Base-by-base conservation (phyloP, 805 yeast species). In the Candida multigemmis region DNA sequence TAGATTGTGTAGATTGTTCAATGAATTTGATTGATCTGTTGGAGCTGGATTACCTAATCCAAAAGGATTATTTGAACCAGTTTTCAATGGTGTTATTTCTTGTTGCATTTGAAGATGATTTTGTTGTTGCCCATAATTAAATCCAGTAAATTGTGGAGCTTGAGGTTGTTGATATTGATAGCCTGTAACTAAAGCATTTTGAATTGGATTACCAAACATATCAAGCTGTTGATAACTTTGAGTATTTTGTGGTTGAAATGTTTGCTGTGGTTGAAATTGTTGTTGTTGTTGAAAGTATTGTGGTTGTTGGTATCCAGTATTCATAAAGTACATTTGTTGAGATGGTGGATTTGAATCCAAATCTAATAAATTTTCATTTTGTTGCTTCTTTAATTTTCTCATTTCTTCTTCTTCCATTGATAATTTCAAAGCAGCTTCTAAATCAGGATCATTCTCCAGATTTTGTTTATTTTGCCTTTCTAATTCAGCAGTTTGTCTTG, bases 1-100 rank as follows among this genome's bases (percentile, higher is more conserved):
- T 12, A 17, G 19, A 17, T 17, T 32, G 35, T 18, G 43, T 20
- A 22, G 40, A 41, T 11, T 45, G 42, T 14, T 41, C 41, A 18
- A n/a, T n/a, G n/a, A n/a, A n/a, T n/a, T n/a, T n/a, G 37, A 33
- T 23, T 44, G 51, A 18, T 48, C 42, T 20, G 36, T 31, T 14
- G 38, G 27, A 18, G 40, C 42, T 7, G 43, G 22, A 19, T 29
- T 40, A n/a, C n/a, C n/a, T 35, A 69, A 40, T 1, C 89, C 83
- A 50, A 82, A 82, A 27, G 94, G 94, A 50, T 81, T 82, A 51
- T 81, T 80, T 12, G 82, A 64, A 3, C 86, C 86, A 0, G 87
- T 77, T 36, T 69, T 65, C 38, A 75, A 55, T 4, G 84, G 84
- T 40, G 58, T 60, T 31, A 68, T 44, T 21, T 39, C 46, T 22